These are phyloP conservation scores for Capsicum baccatum DNA, from an alignment of 257 asterid species.

Conservation along the genomic window DNA sequence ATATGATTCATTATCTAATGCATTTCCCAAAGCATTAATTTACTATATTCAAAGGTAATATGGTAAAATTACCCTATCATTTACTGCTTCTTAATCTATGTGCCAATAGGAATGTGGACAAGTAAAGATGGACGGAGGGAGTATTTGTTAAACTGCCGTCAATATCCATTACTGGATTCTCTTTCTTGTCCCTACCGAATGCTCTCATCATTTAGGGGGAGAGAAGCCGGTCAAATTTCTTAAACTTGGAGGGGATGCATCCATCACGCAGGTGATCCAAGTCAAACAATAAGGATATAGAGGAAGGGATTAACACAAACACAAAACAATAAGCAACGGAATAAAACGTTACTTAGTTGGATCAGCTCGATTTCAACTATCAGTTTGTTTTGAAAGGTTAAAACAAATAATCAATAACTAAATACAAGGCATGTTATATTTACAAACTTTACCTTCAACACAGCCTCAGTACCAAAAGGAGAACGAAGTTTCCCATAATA, in stretches of 20 bases:
- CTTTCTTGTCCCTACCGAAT: neutral
- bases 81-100: no score
- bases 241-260: neutral
- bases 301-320: neutral
- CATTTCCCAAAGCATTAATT: no score
- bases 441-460: constrained; percentile 54
- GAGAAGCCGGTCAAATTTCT: neutral
- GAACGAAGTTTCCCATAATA: constrained; percentile 90
- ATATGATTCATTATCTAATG: no score
- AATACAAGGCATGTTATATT: neutral
- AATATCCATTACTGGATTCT: constrained; percentile 22
- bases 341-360: neutral
- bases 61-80: no score
- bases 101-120: no score
- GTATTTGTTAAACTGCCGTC: neutral
- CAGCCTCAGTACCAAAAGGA: constrained; percentile 79
- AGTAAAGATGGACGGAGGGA: no score
- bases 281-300: constrained; percentile 10
- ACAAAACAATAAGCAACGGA: neutral
- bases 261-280: constrained; percentile 16
- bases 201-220: neutral
- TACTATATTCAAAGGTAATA: no score
- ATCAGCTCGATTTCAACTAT: neutral
- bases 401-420: neutral
- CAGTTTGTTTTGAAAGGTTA: neutral